Evolutionary conservation across 495 filamentous ascomycete species (phyloP).

Genomic region (Tuber magnatum): DNA sequence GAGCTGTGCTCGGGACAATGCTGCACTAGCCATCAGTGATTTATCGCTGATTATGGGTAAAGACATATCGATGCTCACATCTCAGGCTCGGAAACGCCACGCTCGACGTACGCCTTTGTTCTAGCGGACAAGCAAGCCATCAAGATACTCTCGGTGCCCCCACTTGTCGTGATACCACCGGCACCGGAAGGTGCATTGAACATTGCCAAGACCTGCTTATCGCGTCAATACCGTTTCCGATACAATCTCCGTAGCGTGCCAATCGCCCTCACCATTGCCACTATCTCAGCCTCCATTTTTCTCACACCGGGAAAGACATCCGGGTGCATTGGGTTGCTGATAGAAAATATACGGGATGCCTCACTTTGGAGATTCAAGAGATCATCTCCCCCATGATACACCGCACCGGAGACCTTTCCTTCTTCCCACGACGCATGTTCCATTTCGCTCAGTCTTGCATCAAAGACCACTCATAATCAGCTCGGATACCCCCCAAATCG

Average conservation of each 20-base stretch:
- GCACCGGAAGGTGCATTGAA: conserved; percentile 83
- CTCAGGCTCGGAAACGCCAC: conserved; percentile 85
- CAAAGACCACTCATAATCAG: conserved; percentile 13
- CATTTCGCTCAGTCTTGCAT: conserved; percentile 58
- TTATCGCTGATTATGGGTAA: not conserved
- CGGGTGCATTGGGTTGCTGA: conserved; percentile 97
- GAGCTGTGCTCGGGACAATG: conserved; percentile 89
- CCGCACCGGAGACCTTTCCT: conserved; percentile 85
- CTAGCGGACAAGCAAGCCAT: conserved; percentile 86
- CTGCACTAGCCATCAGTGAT: conserved; percentile 45
- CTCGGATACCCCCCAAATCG: conserved; percentile 6
- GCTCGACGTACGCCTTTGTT: conserved; percentile 77
- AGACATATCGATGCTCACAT: conserved; percentile 54
- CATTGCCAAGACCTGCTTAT: conserved; percentile 59
- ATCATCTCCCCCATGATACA: conserved; percentile 89
- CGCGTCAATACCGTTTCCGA: not conserved
- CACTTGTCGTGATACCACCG: conserved; percentile 83
- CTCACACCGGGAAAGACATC: conserved; percentile 96
- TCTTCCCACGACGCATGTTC: conserved; percentile 96
- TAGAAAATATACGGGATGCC: conserved; percentile 86
- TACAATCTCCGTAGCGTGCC: not conserved
- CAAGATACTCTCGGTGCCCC: conserved; percentile 91
- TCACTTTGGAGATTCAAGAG: conserved; percentile 79
- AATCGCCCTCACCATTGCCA: conserved; percentile 65
- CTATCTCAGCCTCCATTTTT: conserved; percentile 99